Evolutionary conservation across 75 land plant species (phyloP), one percentile per base, ranked within the genome.

Genomic region (Cupressus sempervirens): DNA sequence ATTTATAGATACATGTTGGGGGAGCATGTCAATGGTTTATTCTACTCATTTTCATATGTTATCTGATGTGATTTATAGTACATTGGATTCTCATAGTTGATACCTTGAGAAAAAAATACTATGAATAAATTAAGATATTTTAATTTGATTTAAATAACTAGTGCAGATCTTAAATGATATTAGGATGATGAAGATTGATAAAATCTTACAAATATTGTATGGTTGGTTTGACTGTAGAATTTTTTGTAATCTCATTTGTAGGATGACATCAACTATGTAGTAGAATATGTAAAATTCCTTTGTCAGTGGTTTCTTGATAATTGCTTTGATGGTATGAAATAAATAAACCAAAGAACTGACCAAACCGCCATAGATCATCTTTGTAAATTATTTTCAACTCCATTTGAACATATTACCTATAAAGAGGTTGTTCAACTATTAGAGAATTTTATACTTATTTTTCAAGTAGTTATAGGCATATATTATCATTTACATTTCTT

Each of bases 221-320:
- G 45, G 12, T 3, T 77, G 80, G 30, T 77, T 26, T 77, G 48
- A 77, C 32, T 82, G 5, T 10, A 30, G 0, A 13, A 38, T 84
- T 38, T 14, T 30, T 16, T 73, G 11, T 45, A 53, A 50, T 32
- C 13, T 52, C 30, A 68, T 85, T 86, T 95, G 83, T 91, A 97
- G 98, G 99, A 98, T 86, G 98, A 94, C 82, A 98, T 98, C 98
- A 95, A 96, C 88, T 98, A 94, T 93, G 99, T 98, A 20, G 99
- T 96, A 86, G 96, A 92, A n/a, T 98, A 92, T 87, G 96, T 98
- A 35, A 93, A 88, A 82, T 98, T 92, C 81, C 84, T 98, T 53
- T 95, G 98, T 84, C 86, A 96, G 62, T 96, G 99, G 98, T 85
- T 98, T 81, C 98, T 98, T 80, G 99, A 98, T 68, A 85, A 98